These are phyloP conservation scores for Coprinopsis sp. DNA, from an alignment of 768 basidiomycete genomes.

Conservation along the genomic window DNA sequence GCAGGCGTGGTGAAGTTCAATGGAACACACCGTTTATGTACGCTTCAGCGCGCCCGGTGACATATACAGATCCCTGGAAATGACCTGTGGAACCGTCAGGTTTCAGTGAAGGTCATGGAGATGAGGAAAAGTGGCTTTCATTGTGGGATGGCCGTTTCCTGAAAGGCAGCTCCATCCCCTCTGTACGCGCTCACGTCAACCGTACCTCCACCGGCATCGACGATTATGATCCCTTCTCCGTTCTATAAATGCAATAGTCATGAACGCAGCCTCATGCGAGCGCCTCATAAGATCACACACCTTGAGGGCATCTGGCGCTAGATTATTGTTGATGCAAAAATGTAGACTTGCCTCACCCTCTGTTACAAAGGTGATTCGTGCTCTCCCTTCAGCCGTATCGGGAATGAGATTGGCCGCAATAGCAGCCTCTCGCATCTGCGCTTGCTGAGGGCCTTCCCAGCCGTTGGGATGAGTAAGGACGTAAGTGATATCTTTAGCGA, in stretches of 20 bases:
- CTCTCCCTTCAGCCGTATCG: constrained; percentile 28
- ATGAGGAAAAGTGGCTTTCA: constrained; percentile 3
- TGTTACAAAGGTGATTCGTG: constrained; percentile 48
- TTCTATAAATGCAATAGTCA: not conserved
- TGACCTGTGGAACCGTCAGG: constrained; percentile 24
- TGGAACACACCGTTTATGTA: constrained; percentile 1
- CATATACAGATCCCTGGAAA: constrained; percentile 39
- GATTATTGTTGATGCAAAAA: constrained; percentile 43
- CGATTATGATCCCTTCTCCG: constrained; percentile 29
- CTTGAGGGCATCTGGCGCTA: constrained; percentile 21
- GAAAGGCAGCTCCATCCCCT: constrained; percentile 17
- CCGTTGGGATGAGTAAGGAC: constrained; percentile 61
- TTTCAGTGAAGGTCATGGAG: not conserved
- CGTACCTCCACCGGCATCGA: constrained; percentile 43
- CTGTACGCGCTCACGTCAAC: constrained; percentile 39
- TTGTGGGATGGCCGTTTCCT: constrained; percentile 28
- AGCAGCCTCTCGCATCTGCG: constrained; percentile 49
- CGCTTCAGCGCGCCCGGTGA: constrained; percentile 21
- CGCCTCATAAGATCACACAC: constrained; percentile 11
- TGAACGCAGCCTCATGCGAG: not conserved
- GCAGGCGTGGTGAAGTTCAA: not conserved
- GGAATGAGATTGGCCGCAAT: constrained; percentile 47
- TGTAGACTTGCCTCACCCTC: constrained; percentile 62
- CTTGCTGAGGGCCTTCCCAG: constrained; percentile 56
- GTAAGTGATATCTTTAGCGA: constrained; percentile 40